Conservation (phyloP, 1,284 basidiomycete species). For the Puccinia hordei region DNA sequence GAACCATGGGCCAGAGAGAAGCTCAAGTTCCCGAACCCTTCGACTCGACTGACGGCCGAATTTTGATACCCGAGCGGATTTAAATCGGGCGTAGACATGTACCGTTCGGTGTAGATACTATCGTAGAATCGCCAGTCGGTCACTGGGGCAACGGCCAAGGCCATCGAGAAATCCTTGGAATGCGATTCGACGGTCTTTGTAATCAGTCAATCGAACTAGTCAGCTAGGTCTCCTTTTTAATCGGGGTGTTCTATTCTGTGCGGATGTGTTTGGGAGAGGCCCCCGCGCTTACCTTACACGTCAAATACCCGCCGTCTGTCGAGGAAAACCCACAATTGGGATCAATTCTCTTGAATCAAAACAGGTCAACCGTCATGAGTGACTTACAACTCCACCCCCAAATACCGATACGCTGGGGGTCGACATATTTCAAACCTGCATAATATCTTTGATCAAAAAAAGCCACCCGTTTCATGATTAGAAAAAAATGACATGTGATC, state of each 20-base stretch:
- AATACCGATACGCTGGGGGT: conserved; percentile 79
- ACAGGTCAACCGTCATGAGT: background rate
- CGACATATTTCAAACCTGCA: conserved; percentile 77
- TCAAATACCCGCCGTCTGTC: conserved; percentile 94
- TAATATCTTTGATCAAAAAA: conserved; percentile 60
- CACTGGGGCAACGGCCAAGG: conserved; percentile 76
- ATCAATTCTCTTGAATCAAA: background rate
- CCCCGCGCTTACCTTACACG: conserved; percentile 75
- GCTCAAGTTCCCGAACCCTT: conserved; percentile 75
- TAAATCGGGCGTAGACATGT: conserved; percentile 79
- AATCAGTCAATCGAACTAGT: conserved; percentile 43
- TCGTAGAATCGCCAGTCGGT: conserved; percentile 67
- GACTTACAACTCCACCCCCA: conserved; percentile 84
- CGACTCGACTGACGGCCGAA: conserved; percentile 79
- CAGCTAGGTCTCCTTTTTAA: background rate
- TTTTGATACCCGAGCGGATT: conserved; percentile 82
- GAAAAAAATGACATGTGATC: conserved; percentile 57
- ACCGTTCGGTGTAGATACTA: conserved; percentile 92
- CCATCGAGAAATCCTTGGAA: conserved; percentile 80
- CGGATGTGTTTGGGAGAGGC: no score
- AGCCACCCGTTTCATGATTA: conserved; percentile 61
- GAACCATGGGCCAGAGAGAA: conserved; percentile 87
- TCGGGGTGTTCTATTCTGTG: background rate
- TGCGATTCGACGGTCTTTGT: conserved; percentile 63
- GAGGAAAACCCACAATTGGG: conserved; percentile 56